phyloP scores from a whole-genome alignment of 495 filamentous ascomycete genomes.

The Diplogelasinospora grovesii region DNA sequence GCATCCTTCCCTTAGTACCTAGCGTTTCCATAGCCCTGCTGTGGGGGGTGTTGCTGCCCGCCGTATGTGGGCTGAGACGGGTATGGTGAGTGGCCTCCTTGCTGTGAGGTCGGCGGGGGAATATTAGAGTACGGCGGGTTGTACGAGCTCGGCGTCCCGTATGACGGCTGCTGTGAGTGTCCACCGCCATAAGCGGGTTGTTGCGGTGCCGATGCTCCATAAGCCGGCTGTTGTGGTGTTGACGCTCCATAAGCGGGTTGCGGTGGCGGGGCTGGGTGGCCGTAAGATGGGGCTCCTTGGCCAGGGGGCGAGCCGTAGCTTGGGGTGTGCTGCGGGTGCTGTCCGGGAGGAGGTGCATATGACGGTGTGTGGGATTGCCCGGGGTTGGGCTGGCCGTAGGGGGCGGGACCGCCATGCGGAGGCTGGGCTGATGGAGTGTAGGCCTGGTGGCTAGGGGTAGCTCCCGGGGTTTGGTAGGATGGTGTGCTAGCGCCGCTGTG shows the following conservation, averaged over 20 bases:
- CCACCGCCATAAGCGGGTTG: too few relatives aligned
- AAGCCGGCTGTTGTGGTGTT: neutral
- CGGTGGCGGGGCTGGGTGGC: conserved; percentile 1
- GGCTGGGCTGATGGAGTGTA: conserved; percentile 6
- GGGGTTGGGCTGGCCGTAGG: conserved; percentile 14
- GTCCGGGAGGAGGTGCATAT: neutral
- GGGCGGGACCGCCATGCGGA: conserved; percentile 2
- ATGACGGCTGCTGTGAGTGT: conserved; percentile 8
- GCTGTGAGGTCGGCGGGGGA: conserved; percentile 13
- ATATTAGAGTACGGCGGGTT: conserved; percentile 14
- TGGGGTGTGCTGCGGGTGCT: neutral
- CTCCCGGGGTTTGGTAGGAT: conserved; percentile 11
- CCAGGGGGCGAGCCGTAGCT: conserved; percentile 2
- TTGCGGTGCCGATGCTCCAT: too few relatives aligned
- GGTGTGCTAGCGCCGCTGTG: conserved; percentile 15
- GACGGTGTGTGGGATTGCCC: conserved; percentile 3
- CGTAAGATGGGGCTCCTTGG: conserved; percentile 11
- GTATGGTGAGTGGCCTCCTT: conserved; percentile 22
- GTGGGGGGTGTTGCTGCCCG: neutral
- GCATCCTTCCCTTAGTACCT: neutral
- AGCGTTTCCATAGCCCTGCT: neutral
- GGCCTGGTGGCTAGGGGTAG: conserved; percentile 8
- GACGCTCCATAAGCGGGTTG: conserved; percentile 1
- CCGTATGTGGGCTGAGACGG: conserved; percentile 20
- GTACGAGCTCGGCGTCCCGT: conserved; percentile 3